Evolutionary conservation across 1,139 yeast genomes (phyloP).

Genomic region (Pichia sp.): DNA sequence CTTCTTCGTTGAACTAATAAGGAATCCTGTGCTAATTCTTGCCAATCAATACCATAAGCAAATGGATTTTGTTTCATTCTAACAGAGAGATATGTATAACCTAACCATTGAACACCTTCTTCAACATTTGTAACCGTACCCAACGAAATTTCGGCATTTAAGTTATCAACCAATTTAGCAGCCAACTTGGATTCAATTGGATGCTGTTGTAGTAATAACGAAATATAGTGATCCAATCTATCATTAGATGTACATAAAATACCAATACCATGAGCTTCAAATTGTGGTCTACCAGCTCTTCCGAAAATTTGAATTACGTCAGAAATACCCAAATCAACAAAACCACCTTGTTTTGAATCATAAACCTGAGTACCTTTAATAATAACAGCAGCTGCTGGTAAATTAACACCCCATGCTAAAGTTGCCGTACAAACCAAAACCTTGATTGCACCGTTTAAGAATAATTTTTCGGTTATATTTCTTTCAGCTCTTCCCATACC

Average conservation of each 20-base stretch:
- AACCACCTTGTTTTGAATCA: slow-evolving; percentile 92
- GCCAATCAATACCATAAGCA: slow-evolving; percentile 89
- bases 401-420: slow-evolving; percentile 98
- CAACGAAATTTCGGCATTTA: slow-evolving; percentile 91
- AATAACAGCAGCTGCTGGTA: slow-evolving; percentile 97
- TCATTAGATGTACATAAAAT: slow-evolving; percentile 80
- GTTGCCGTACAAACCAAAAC: slow-evolving; percentile 96
- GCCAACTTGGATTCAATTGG: slow-evolving; percentile 87
- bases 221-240: slow-evolving; percentile 75
- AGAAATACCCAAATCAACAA: slow-evolving; percentile 85
- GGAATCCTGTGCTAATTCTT: slow-evolving; percentile 78
- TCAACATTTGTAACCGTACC: slow-evolving; percentile 94
- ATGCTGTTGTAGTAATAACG: slow-evolving; percentile 86
- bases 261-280: slow-evolving; percentile 88
- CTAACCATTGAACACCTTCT: slow-evolving; percentile 94
- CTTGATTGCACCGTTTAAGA: slow-evolving; percentile 75
- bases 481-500: slow-evolving; percentile 93
- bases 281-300: slow-evolving; percentile 99
- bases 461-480: slow-evolving; percentile 82
- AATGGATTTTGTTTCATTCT: slow-evolving; percentile 93
- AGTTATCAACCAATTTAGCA: slow-evolving; percentile 76
- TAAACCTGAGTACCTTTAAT: slow-evolving; percentile 95
- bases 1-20: slow-evolving; percentile 66
- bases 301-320: slow-evolving; percentile 98
- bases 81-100: slow-evolving; percentile 90